phyloP scores from a whole-genome alignment of 345 rosid species.

The Acer campestre region DNA sequence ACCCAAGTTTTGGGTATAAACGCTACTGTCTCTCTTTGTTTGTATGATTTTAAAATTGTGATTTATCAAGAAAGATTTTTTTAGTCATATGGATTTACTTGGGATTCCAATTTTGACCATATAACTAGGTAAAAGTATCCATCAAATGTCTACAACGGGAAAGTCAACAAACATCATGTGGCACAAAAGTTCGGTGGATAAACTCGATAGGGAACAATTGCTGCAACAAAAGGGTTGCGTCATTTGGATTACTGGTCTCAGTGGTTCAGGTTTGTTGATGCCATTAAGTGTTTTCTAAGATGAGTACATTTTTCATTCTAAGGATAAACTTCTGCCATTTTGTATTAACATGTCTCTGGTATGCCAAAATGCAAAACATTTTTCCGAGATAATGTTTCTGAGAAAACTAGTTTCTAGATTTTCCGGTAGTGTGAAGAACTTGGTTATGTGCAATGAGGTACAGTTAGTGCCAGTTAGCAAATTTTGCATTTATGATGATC shows the following conservation, averaged over 20 bases:
- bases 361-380: neutral
- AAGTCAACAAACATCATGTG: slow-evolving; percentile 66
- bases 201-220: slow-evolving; percentile 55
- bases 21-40: neutral
- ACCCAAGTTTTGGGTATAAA: no score
- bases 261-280: slow-evolving; percentile 76
- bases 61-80: slow-evolving; percentile 3
- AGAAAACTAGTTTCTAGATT: neutral
- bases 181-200: slow-evolving; percentile 64
- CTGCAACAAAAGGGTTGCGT: slow-evolving; percentile 79
- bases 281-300: neutral
- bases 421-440: neutral
- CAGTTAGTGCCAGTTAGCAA: neutral
- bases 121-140: slow-evolving; percentile 53
- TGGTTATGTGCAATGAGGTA: neutral
- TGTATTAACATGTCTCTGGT: neutral
- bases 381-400: no score
- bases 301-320: neutral
- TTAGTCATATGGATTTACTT: neutral
- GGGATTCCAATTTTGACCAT: slow-evolving; percentile 28
- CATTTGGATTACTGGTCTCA: slow-evolving; percentile 81
- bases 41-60: neutral
- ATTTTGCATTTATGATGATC: neutral
- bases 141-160: slow-evolving; percentile 42
- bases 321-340: neutral